A percentile compares a stretch with the other conserved stretches of the same genome.
Conservation (phyloP, 495 filamentous ascomycete species). For the Hypoxylon crocopeplum region DNA sequence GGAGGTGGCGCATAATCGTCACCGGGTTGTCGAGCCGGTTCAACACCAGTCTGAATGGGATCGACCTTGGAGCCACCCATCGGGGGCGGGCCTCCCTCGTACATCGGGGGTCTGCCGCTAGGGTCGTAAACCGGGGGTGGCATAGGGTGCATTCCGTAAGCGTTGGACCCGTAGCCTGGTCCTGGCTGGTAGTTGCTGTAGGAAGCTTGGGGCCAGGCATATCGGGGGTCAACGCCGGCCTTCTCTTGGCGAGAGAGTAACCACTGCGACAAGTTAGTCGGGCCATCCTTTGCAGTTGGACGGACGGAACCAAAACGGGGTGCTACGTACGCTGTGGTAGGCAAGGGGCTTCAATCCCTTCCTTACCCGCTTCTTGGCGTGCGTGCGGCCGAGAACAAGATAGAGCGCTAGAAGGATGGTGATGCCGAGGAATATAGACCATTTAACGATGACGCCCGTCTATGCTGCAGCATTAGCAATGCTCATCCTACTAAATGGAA, state of each 20-base stretch:
- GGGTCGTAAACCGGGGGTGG: conserved; percentile 62
- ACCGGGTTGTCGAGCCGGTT: conserved; percentile 33
- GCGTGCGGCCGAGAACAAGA: conserved; percentile 66
- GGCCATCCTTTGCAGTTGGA: neutral
- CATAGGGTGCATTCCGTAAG: conserved; percentile 65
- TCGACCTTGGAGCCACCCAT: conserved; percentile 63
- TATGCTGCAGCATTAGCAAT: conserved; percentile 38
- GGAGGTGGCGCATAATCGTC: conserved; percentile 51
- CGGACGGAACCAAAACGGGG: neutral
- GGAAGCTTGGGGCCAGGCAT: conserved; percentile 49
- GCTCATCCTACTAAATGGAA: neutral
- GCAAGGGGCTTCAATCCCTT: conserved; percentile 65
- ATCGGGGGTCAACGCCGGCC: conserved; percentile 60
- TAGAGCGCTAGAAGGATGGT: conserved; percentile 59
- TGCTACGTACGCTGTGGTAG: conserved; percentile 69
- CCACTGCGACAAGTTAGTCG: conserved; percentile 57
- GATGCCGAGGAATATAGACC: conserved; percentile 66
- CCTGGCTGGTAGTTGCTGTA: conserved; percentile 43
- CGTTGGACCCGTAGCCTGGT: conserved; percentile 30
- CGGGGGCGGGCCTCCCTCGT: conserved; percentile 62
- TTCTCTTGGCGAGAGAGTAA: conserved; percentile 64
- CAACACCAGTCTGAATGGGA: conserved; percentile 55
- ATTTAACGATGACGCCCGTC: conserved; percentile 70
- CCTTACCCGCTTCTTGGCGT: conserved; percentile 69
- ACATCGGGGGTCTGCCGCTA: conserved; percentile 55